phyloP scores from a whole-genome alignment of 768 basidiomycete genomes.

The Lactarius hatsudake region DNA sequence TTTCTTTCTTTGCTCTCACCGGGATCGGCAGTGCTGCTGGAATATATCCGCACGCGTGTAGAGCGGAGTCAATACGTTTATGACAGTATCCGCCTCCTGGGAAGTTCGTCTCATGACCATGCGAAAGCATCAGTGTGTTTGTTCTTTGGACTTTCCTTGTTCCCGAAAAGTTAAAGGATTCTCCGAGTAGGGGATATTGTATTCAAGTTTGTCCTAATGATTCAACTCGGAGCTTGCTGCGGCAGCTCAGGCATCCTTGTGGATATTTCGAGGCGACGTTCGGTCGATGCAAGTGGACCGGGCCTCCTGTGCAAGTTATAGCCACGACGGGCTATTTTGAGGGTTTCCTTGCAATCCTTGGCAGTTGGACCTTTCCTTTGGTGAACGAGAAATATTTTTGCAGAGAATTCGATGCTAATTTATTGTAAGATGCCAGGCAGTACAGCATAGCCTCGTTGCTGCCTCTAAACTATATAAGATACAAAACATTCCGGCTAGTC shows the following conservation, averaged over 20 bases:
- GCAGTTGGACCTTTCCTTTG: background rate
- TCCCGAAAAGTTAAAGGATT: no score
- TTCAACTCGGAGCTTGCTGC: background rate
- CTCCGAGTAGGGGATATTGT: no score
- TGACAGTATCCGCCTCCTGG: background rate
- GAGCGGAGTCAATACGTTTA: no score
- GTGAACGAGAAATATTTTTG: background rate
- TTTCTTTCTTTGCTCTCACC: background rate
- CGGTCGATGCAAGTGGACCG: background rate
- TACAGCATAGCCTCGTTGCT: background rate
- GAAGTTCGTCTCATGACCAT: background rate
- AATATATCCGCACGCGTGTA: no score
- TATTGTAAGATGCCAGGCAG: background rate
- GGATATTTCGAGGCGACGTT: background rate
- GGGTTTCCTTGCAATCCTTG: background rate
- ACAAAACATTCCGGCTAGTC: background rate
- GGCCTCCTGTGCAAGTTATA: background rate
- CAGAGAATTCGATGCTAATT: background rate
- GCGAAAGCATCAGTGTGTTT: background rate
- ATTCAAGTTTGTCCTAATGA: background rate
- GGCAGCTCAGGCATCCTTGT: background rate
- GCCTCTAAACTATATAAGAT: background rate
- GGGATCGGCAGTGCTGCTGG: background rate
- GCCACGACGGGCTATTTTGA: background rate
- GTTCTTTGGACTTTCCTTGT: background rate